A percentile compares a stretch with the other conserved stretches of the same genome.
These are phyloP conservation scores for Hygrophila difformis DNA, from an alignment of 257 asterid genomes.

Conservation along the genomic window DNA sequence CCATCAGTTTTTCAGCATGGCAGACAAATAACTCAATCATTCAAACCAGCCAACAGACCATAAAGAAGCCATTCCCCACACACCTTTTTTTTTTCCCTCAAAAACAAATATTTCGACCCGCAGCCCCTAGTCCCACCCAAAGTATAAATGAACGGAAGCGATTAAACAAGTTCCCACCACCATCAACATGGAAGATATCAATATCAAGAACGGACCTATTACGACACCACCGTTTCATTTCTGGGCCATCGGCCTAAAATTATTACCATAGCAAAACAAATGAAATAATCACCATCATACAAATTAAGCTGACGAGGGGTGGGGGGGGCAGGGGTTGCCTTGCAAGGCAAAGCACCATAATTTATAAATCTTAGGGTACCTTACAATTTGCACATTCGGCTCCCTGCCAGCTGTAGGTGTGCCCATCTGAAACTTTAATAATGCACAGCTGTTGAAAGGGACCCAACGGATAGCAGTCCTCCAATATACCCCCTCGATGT, in stretches of 20 bases:
- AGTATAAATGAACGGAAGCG: conserved; percentile 22
- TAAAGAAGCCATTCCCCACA: conserved; percentile 32
- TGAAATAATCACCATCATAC: conserved; percentile 19
- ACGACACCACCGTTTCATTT: conserved; percentile 7
- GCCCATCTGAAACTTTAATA: too few relatives aligned
- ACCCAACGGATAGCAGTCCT: conserved; percentile 7
- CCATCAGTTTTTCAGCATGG: conserved; percentile 28
- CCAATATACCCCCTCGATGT: conserved; percentile 10
- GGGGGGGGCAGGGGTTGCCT: too few relatives aligned
- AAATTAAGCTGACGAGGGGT: conserved; percentile 15
- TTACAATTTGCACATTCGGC: conserved; percentile 7
- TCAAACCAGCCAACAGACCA: conserved; percentile 25
- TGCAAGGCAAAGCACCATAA: conserved; percentile 24
- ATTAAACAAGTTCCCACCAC: conserved; percentile 27
- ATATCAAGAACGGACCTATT: conserved; percentile 21
- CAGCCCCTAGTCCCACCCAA: conserved; percentile 25
- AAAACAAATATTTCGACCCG: conserved; percentile 23
- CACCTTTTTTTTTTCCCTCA: conserved; percentile 7
- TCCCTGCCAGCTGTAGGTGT: too few relatives aligned
- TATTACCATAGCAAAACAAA: conserved; percentile 3
- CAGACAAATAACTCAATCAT: conserved; percentile 53
- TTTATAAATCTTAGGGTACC: conserved; percentile 6
- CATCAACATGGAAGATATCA: conserved; percentile 26
- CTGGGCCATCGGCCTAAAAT: conserved; percentile 10
- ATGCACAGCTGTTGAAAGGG: too few relatives aligned